Percentiles rank a stretch among this genome's conserved stretches.
phyloP scores from a whole-genome alignment of 306 rosid species.

The Vigna trinervia region DNA sequence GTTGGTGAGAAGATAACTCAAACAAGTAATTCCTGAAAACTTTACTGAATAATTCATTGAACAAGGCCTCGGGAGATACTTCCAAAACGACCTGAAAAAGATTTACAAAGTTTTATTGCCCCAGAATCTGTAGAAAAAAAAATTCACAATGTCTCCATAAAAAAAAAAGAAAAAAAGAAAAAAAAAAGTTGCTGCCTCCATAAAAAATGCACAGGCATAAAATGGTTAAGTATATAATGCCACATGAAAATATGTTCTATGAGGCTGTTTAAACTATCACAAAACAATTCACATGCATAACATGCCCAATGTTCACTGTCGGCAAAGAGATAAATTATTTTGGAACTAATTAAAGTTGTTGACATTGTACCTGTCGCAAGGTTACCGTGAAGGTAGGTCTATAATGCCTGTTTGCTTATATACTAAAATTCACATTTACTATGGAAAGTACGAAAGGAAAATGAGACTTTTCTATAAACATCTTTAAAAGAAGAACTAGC shows the following conservation, averaged over 20 bases:
- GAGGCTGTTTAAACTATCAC: slow-evolving; percentile 13
- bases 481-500: slow-evolving; percentile 11
- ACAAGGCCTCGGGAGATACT: slow-evolving; percentile 85
- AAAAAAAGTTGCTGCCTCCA: neutral
- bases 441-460: slow-evolving; percentile 30
- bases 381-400: slow-evolving; percentile 31
- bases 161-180: too few relatives aligned
- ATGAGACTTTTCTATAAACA: neutral
- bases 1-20: slow-evolving; percentile 79
- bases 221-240: slow-evolving; percentile 24
- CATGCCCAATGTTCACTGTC: slow-evolving; percentile 35
- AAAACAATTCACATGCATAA: slow-evolving; percentile 26
- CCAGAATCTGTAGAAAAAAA: slow-evolving; percentile 31
- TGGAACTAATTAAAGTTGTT: slow-evolving; percentile 19
- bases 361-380: slow-evolving; percentile 19
- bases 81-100: slow-evolving; percentile 87
- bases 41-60: slow-evolving; percentile 67
- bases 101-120: slow-evolving; percentile 22
- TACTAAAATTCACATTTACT: slow-evolving; percentile 6
- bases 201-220: slow-evolving; percentile 9
- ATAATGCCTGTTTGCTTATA: slow-evolving; percentile 19
- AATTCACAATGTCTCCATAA: neutral
- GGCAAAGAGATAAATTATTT: slow-evolving; percentile 2
- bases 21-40: slow-evolving; percentile 75
- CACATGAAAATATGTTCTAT: slow-evolving; percentile 19